Base-by-base conservation (phyloP, 2,329 filamentous ascomycete species). In the Fusarium virguliforme region DNA sequence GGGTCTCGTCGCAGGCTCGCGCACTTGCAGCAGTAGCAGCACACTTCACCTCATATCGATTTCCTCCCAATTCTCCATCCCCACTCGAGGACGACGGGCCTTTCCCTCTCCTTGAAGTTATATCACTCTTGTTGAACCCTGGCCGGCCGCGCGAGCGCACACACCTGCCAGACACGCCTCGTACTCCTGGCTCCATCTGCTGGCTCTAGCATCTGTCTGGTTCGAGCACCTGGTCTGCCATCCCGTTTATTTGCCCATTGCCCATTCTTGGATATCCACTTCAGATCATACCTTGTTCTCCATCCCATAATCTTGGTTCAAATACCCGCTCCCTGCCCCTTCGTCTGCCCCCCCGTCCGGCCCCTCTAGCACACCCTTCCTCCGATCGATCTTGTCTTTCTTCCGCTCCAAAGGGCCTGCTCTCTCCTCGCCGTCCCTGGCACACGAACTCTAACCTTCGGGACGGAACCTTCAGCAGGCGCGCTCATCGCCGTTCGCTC, bases 201-300 rank as follows among this genome's bases (percentile, higher is more conserved):
- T 77, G 71, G 72, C 60, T 72, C 50, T 64, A 64, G 60, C 65
- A 66, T 60, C 65, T 68, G 60, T 60, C 65, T 68, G 60, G 64
- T 68, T 68, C 68, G 53, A 67, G 67, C 62, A 57, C 68, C 68
- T 71, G 68, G 69, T 74, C 66, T 72, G 64, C 70, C 72, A 75
- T 75, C 73, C 68, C 75, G 73, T 77, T 72, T 73, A 74, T 70
- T 71, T 76, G 65, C 74, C 73, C 77, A 76, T 77, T 74, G 65
- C 74, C 77, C 78, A 76, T 77, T 72, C 74, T 79, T 64, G 65
- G 70, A 74, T 76, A 78, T 69, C 79, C 79, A 80, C 78, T 76
- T 70, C 67, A 72, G 74, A 78, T 80, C 78, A 77, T 74, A 78
- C 79, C 75, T 73, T 71, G 74, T 64, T 72, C 73, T 68, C 73